Base-by-base conservation (phyloP, 1,139 yeast genomes). In the Debaryomycetaceae sp. region DNA sequence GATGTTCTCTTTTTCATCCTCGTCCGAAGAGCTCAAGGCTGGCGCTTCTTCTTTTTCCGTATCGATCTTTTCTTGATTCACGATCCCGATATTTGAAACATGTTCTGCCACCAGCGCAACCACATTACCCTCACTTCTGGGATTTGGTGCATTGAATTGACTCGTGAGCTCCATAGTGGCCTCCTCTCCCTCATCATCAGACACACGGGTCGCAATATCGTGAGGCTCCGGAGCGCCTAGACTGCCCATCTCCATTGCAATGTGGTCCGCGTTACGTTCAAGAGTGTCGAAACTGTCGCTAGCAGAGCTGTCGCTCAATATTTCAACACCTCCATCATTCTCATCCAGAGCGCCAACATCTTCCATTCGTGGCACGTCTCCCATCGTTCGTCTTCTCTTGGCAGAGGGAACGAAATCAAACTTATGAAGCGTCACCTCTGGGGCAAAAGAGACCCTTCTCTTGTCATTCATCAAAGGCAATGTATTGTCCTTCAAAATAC, bases 381-480 rank as follows among this genome's bases (percentile, higher is more conserved):
- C 63, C 18, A 65, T 62, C 8, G 72, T 67, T 41, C 70, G 72
- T 41, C 75, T 55, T 44, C 73, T 50, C 42, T 61, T 61, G 5
- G 41, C 47, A 6, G 41, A 36, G 2, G 78, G 75, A 5, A 75
- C 64, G 42, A 75, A 60, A 45, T 77, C 81, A 41, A 83, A 78
- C 50, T 81, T 81, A 56, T 83, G 88, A 30, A 83, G 61, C 0
- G 88, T 83, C 0, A 83, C 89, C 51, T 83, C 89, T 1, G 87
- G 87, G 2, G 88, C 87, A 65, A 83, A 83, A 1, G 87, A 81
- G 0, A 83, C 89, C 30, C 89, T 59, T 48, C 89, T 63, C 48
- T 53, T 55, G 22, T 50, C 51, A 34, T 43, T 45, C 22, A 51
- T 39, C 11, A 60, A 36, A 1, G 61, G 63, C 6, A 57, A 44